Percentiles rank a stretch among this genome's conserved stretches.
Evolutionary conservation across 176 grass and related monocot genomes (phyloP).

Genomic region (Bonia amplexicaulis): DNA sequence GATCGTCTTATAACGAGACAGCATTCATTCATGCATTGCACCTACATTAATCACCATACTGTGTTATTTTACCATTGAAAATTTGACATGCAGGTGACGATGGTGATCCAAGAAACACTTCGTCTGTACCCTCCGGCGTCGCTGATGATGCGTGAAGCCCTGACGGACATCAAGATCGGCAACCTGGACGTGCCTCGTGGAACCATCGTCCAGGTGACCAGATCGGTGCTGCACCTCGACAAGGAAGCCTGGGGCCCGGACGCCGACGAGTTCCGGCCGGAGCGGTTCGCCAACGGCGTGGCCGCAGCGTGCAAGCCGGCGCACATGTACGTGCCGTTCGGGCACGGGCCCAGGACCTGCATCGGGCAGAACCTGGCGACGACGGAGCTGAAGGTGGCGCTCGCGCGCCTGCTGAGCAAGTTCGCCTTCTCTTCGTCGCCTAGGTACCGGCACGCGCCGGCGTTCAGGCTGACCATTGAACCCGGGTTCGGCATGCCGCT

Average conservation of each 20-base stretch:
- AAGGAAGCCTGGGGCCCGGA: slow-evolving; percentile 47
- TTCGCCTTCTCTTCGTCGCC: slow-evolving; percentile 54
- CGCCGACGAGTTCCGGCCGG: slow-evolving; percentile 43
- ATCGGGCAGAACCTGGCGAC: slow-evolving; percentile 57
- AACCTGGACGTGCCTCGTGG: slow-evolving; percentile 32
- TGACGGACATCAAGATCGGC: slow-evolving; percentile 43
- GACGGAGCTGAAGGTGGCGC: slow-evolving; percentile 61
- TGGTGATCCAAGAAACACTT: slow-evolving; percentile 68
- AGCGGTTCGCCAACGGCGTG: slow-evolving; percentile 42
- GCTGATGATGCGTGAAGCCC: slow-evolving; percentile 36
- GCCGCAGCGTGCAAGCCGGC: slow-evolving; percentile 42
- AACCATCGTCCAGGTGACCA: slow-evolving; percentile 39
- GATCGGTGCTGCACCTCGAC: slow-evolving; percentile 49
- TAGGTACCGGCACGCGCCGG: slow-evolving; percentile 41
- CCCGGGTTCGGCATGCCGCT: slow-evolving; percentile 42
- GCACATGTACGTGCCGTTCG: slow-evolving; percentile 66
- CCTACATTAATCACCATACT: no score
- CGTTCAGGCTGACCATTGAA: slow-evolving; percentile 46
- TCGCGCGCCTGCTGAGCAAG: slow-evolving; percentile 45
- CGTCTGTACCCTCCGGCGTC: slow-evolving; percentile 55
- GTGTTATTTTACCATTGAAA: no score
- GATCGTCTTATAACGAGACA: no score
- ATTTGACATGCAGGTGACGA: slow-evolving; percentile 40
- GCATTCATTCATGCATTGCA: neutral
- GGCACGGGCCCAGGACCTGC: slow-evolving; percentile 48